Conservation (phyloP, 2,329 filamentous ascomycete species). For the Aspergillus versicolor region DNA sequence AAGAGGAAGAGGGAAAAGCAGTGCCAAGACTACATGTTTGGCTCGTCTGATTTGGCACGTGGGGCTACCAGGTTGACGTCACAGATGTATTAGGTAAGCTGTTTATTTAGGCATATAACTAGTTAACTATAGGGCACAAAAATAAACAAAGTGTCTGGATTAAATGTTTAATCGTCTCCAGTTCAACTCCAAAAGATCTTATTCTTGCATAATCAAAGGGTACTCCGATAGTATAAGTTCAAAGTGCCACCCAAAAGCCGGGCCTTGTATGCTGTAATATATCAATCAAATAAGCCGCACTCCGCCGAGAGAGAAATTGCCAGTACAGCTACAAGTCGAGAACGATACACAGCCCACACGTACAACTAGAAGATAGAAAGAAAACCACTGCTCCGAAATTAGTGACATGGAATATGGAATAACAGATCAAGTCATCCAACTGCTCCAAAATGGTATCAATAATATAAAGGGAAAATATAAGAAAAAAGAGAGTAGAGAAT, state of each 20-base stretch:
- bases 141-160: not conserved
- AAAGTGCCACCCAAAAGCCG: constrained; percentile 5
- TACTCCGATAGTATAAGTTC: not conserved
- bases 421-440: constrained; percentile 1
- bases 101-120: too few relatives aligned
- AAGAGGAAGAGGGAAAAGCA: constrained; percentile 3
- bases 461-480: constrained; percentile 13
- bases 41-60: constrained; percentile 12
- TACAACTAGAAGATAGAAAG: not conserved
- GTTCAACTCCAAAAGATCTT: not conserved
- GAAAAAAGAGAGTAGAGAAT: constrained; percentile 11
- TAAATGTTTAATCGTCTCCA: not conserved
- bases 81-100: not conserved
- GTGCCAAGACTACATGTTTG: constrained; percentile 12
- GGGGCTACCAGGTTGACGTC: not conserved
- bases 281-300: constrained; percentile 8
- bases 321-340: constrained; percentile 7
- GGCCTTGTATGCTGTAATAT: constrained; percentile 21
- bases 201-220: not conserved
- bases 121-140: too few relatives aligned
- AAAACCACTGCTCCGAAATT: constrained; percentile 14
- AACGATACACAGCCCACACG: not conserved
- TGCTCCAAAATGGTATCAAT: constrained; percentile 17
- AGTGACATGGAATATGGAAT: constrained; percentile 4
- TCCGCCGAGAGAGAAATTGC: constrained; percentile 4